Evolutionary conservation across 2,329 filamentous ascomycete genomes (phyloP).

Genomic region (Fonsecaea erecta): DNA sequence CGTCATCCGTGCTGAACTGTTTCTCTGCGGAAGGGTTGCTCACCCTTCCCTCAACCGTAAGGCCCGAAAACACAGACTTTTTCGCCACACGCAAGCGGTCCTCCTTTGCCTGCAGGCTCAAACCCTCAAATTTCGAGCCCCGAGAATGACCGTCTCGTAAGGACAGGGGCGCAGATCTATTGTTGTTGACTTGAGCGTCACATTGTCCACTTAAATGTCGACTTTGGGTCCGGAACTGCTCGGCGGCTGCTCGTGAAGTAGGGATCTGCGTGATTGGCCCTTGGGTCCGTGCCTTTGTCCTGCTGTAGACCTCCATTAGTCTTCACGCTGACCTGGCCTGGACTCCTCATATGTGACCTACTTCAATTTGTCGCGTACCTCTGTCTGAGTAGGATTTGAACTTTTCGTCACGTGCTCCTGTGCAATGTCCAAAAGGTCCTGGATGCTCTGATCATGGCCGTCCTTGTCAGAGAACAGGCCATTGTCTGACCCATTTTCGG

Average conservation of each 20-base stretch:
- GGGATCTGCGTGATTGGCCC: constrained; percentile 10
- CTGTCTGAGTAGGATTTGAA: not conserved
- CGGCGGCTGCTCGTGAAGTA: constrained; percentile 21
- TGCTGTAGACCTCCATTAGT: constrained; percentile 10
- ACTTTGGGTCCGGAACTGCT: constrained; percentile 20
- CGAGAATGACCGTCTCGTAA: not conserved
- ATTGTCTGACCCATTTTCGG: not conserved
- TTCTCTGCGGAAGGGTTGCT: constrained; percentile 4
- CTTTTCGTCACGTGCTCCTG: constrained; percentile 10
- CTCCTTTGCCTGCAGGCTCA: constrained; percentile 11
- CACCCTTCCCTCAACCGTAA: constrained; percentile 8
- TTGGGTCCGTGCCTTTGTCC: not conserved
- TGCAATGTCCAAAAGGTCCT: constrained; percentile 19
- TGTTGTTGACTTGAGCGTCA: not conserved
- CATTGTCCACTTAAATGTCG: constrained; percentile 5
- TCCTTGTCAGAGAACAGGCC: not conserved
- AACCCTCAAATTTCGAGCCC: not conserved
- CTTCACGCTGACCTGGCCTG: not conserved
- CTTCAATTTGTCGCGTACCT: constrained; percentile 14
- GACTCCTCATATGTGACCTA: constrained; percentile 9
- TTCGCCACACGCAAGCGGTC: constrained; percentile 9
- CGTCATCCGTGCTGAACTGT: constrained; percentile 17
- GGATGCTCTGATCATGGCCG: constrained; percentile 1
- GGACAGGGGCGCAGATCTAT: not conserved
- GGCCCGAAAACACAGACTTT: not conserved